Evolutionary conservation across 148 eudicot genomes (phyloP), one percentile per base, ranked within the genome.

Genomic region (Fagopyrum homotropicum): DNA sequence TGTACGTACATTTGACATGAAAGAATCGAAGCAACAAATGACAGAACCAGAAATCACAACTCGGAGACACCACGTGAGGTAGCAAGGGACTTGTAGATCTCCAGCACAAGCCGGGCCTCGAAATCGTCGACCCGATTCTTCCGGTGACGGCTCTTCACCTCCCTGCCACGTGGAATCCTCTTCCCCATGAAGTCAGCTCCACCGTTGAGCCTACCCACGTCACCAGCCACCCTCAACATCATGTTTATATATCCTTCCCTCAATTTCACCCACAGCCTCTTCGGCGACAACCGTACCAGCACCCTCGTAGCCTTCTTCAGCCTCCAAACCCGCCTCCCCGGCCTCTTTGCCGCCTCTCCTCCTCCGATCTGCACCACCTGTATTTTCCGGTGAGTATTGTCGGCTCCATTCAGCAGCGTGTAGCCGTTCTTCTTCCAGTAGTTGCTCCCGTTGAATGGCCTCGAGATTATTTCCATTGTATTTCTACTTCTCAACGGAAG

Each of bases 381-480:
- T n/a, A 79, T 51, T 10, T 79, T 85, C 72, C 82, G 86, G 14
- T 76, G 68, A 69, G 59, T 69, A 15, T 76, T 56, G 44, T 69
- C 29, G 17, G 81, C 22, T 5, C 81, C 79, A 52, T 83, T 77
- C 12, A 88, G 74, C 22, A 85, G 84, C 68, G 73, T 68, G 80
- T 92, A 88, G 8, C 81, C 82, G 8, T 80, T 84, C 76, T 81
- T 85, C 30, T 77, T 83, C 85, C 88, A 83, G 35, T 79, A 81
- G 76, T 80, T 85, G 30, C 66, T 79, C 3, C 86, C 85, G 52
- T 75, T 80, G 26, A 84, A 85, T 15, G 82, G 78, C 64, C 43
- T 75, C 1, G 88, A 63, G 16, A 81, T 72, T 61, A 73, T 44
- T 7, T 79, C 84, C 89, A 87, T 82, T 29, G 40, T 35, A 35